phyloP scores from a whole-genome alignment of 192 early-diverging fungal genomes.

The Coemansia sp. region DNA sequence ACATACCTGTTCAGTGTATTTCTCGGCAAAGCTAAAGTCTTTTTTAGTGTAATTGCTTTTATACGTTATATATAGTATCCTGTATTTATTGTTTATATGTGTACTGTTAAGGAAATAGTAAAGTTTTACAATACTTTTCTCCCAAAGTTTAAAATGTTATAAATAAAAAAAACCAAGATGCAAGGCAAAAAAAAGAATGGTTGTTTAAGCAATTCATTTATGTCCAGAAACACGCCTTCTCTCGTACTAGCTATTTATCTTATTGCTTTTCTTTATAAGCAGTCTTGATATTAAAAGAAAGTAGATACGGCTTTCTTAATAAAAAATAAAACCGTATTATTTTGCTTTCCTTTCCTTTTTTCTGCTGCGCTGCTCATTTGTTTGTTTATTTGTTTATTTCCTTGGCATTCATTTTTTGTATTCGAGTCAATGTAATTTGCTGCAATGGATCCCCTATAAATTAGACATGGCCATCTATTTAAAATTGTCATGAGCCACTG shows the following conservation, averaged over 20 bases:
- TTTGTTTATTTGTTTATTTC: neutral
- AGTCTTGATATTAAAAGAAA: too few species aligned
- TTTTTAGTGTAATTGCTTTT: too few species aligned
- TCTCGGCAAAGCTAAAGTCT: too few species aligned
- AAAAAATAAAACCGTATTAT: neutral
- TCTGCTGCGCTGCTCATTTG: too few species aligned
- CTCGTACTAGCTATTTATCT: neutral
- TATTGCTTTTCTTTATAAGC: too few species aligned
- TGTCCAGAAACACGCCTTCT: neutral
- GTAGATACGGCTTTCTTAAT: neutral
- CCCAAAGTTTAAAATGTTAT: too few species aligned
- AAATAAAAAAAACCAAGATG: too few species aligned
- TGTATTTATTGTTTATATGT: neutral
- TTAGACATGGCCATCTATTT: neutral
- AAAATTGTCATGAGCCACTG: neutral
- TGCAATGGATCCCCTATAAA: constrained; percentile 3
- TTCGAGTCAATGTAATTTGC: neutral
- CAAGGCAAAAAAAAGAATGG: neutral
- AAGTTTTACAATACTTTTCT: too few species aligned
- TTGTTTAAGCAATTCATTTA: neutral
- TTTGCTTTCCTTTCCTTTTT: neutral
- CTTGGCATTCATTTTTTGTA: neutral
- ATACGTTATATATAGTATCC: neutral
- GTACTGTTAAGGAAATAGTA: neutral
- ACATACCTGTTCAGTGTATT: neutral